Conservation (phyloP, 1,284 basidiomycete species). For the Gymnopus androsaceus region DNA sequence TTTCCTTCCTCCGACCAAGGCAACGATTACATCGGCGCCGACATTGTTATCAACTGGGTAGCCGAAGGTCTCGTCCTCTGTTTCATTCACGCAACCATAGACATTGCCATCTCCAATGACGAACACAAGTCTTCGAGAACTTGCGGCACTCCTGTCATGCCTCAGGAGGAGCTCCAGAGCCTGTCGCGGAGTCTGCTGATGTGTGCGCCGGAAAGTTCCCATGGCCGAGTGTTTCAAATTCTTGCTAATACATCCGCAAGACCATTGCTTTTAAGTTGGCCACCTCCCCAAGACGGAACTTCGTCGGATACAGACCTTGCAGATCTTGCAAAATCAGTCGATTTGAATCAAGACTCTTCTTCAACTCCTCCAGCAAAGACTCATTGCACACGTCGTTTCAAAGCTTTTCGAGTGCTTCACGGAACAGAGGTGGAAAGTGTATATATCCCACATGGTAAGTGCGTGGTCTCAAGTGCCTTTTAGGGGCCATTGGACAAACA, state of each 20-base stretch:
- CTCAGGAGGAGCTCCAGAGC: constrained; percentile 53
- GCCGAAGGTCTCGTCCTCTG: constrained; percentile 89
- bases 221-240: constrained; percentile 81
- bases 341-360: constrained; percentile 50
- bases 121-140: constrained; percentile 82
- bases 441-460: constrained; percentile 51
- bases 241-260: constrained; percentile 58
- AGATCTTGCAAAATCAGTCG: constrained; percentile 77
- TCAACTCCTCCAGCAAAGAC: constrained; percentile 67
- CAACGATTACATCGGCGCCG: constrained; percentile 83
- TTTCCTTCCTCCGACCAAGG: constrained; percentile 74
- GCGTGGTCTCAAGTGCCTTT: constrained; percentile 21
- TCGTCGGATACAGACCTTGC: constrained; percentile 50
- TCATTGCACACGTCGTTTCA: constrained; percentile 91
- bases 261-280: constrained; percentile 82
- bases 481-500: constrained; percentile 23
- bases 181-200: constrained; percentile 60
- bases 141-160: constrained; percentile 78
- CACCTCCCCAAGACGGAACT: constrained; percentile 64
- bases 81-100: constrained; percentile 90
- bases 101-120: constrained; percentile 75
- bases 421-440: constrained; percentile 15
- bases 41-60: constrained; percentile 94
- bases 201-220: constrained; percentile 49
- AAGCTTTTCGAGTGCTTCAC: constrained; percentile 74